Base-by-base conservation (phyloP, 176 grass and related monocot species). In the Canna indica region DNA sequence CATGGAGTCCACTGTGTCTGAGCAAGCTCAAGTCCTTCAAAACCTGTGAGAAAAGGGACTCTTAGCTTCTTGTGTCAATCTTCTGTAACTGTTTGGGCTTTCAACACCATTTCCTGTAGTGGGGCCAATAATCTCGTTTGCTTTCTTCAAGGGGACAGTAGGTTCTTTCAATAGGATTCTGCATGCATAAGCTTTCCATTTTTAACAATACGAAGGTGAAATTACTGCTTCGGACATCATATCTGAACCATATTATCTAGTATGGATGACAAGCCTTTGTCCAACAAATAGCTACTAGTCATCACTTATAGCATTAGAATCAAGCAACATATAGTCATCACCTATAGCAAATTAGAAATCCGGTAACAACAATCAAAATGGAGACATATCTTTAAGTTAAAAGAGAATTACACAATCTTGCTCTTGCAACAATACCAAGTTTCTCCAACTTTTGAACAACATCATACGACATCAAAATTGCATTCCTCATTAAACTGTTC, bases 391-490 rank as follows among this genome's bases (percentile, higher is more conserved):
- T 38, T 38, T 3, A 38, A 38, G 7, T 38, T 44, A 11, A 44
- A 2, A 11, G 13, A 44, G 41, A 44, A 44, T 5, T 11, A 44
- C 41, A 44, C 41, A 11, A 11, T 80, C 89, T 82, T 84, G 93
- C 94, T 84, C 78, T 85, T 67, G 86, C 81, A 85, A 93, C 89
- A 80, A 99, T 87, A 16, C 89, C 86, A 31, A 99, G 82, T 78
- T 85, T 99, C 70, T 99, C 84, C 24, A 99, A 80, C 60, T 99
- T 99, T 54, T 93, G 69, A 16, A 99, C 81, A 58, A 89, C 86
- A 78, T 99, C 94, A 2, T 72, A n/a, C 77, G 28, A 90, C 94
- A 29, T 99, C 94, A 67, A 99, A 99, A 52, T 99, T 93, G 73
- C 84, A 93, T 18, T 90, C 60, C 47, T 83, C 80, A n/a, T 44